A percentile compares a stretch with the other conserved stretches of the same genome.
phyloP scores from a whole-genome alignment of 768 basidiomycete species.

The Boletus eberwhitei region DNA sequence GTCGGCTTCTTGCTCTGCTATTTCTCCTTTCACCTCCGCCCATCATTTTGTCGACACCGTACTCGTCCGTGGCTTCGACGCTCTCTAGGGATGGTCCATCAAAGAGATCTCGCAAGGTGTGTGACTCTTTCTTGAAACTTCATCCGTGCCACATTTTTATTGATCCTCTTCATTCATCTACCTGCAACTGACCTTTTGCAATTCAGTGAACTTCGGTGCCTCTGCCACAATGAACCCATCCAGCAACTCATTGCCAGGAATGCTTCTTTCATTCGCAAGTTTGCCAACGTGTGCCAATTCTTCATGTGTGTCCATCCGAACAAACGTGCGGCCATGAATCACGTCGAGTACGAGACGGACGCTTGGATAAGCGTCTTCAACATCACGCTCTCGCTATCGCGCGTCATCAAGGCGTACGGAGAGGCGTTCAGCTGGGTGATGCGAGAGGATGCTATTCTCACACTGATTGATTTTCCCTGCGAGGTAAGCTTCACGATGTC shows the following conservation, averaged over 20 bases:
- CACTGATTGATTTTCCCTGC: too few relatives aligned
- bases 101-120: conserved; percentile 65
- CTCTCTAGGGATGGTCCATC: conserved; percentile 81
- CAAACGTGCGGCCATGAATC: conserved; percentile 72
- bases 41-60: too few relatives aligned
- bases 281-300: conserved; percentile 75
- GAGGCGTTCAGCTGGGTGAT: too few relatives aligned
- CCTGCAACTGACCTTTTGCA: too few relatives aligned
- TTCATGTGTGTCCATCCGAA: conserved; percentile 96
- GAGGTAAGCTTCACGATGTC: too few relatives aligned
- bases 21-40: too few relatives aligned
- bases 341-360: conserved; percentile 96
- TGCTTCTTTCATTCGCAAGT: conserved; percentile 62
- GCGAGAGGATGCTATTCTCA: too few relatives aligned
- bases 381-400: conserved; percentile 84
- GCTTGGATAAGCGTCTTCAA: conserved; percentile 97
- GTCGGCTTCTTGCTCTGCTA: too few relatives aligned
- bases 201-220: conserved; percentile 85
- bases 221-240: conserved; percentile 77
- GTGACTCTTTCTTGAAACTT: background rate
- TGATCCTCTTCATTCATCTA: background rate
- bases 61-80: conserved; percentile 83
- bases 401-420: conserved; percentile 87
- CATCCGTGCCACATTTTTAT: background rate
- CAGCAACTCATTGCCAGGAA: conserved; percentile 74